These are phyloP conservation scores for Stachybotrys chartarum DNA, from an alignment of 2,329 filamentous ascomycete species.

Conservation along the genomic window DNA sequence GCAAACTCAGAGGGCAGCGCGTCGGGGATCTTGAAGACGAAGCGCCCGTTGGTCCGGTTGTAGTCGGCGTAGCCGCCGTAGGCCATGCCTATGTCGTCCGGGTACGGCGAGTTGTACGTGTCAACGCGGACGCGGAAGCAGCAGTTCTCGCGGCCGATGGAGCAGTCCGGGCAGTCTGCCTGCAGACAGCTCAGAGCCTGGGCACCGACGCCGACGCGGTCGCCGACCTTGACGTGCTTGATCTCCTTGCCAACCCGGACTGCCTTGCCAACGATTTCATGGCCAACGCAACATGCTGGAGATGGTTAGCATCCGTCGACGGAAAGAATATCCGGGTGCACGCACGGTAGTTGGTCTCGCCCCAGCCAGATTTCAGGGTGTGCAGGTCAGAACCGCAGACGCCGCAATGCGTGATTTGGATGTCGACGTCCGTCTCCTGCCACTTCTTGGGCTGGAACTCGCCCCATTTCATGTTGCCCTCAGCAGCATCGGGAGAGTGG, in stretches of 20 bases:
- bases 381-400: slow-evolving; percentile 55
- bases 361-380: slow-evolving; percentile 44
- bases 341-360: slow-evolving; percentile 25
- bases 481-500: slow-evolving; percentile 23
- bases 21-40: slow-evolving; percentile 37
- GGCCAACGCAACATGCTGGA: slow-evolving; percentile 45
- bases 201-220: slow-evolving; percentile 55
- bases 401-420: slow-evolving; percentile 55
- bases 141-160: slow-evolving; percentile 29
- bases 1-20: slow-evolving; percentile 25
- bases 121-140: slow-evolving; percentile 27
- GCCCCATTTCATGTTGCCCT: slow-evolving; percentile 42
- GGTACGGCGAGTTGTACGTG: slow-evolving; percentile 45
- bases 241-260: slow-evolving; percentile 41
- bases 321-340: background rate
- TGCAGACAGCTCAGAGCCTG: slow-evolving; percentile 45
- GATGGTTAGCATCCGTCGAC: slow-evolving; percentile 3
- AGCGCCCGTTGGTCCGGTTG: slow-evolving; percentile 24
- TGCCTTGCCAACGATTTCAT: slow-evolving; percentile 55
- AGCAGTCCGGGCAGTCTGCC: slow-evolving; percentile 30
- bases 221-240: slow-evolving; percentile 45
- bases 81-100: slow-evolving; percentile 31
- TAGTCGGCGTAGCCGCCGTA: slow-evolving; percentile 35
- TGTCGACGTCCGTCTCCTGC: slow-evolving; percentile 55
- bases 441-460: slow-evolving; percentile 52